Conservation (phyloP, 257 asterid species). For the Marsdenia floribunda region DNA sequence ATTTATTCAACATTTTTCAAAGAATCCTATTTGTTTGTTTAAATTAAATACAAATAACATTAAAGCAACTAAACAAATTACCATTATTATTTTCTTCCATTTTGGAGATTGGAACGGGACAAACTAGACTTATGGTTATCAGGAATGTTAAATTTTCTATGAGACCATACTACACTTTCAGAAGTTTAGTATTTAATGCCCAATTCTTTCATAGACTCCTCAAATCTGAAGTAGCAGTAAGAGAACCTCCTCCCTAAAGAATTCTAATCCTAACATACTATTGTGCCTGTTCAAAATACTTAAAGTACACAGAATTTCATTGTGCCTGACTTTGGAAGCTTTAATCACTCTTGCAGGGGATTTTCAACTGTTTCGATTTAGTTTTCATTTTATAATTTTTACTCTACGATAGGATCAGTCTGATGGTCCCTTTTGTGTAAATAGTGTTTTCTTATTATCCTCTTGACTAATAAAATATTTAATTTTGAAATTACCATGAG, state of each 20-base stretch:
- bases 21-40: neutral
- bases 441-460: neutral
- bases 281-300: too few relatives aligned
- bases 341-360: constrained; percentile 4
- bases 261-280: too few relatives aligned
- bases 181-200: neutral
- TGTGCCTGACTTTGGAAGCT: too few relatives aligned
- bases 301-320: too few relatives aligned
- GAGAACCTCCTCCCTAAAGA: too few relatives aligned
- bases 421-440: neutral
- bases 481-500: too few relatives aligned
- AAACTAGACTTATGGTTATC: neutral
- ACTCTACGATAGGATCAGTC: neutral
- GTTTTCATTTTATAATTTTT: neutral
- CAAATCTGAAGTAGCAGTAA: neutral
- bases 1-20: neutral
- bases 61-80: neutral
- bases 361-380: neutral
- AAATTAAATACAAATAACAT: neutral
- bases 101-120: neutral
- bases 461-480: too few relatives aligned
- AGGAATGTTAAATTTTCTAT: neutral
- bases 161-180: neutral
- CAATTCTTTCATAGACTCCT: neutral
- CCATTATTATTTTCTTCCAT: neutral